Base-by-base conservation (phyloP, 345 rosid species). In the Eutrema heterophyllum region DNA sequence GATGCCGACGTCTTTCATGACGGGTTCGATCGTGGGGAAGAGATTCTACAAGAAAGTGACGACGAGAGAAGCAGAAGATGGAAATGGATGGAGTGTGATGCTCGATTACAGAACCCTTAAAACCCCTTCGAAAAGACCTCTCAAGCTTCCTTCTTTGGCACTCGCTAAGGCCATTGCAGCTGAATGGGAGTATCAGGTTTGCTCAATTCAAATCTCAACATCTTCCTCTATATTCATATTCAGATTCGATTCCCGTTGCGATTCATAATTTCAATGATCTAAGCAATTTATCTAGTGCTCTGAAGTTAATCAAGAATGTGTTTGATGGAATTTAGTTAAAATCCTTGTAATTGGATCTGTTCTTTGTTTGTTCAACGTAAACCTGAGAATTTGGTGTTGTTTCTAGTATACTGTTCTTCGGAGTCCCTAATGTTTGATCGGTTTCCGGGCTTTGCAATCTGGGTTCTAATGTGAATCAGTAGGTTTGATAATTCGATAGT, bases 161-260 rank as follows among this genome's bases (percentile, higher is more conserved):
- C 89, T 92, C 12, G 97, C 99, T 15, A 92, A 88, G 67, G 98
- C 98, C 68, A 80, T 95, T 68, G 98, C 92, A 29, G 96, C 86
- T 54, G 99, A 95, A 73, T 92, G 97, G 98, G 96, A 95, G 21
- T 95, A 86, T 80, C 98, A 95, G 98, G 98, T 95, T 39, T 15
- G 55, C 21, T 75, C 67, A 7, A 1, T 2, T 21, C 67, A 49
- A 39, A 3, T 54, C 59, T 54, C 58, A 53, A 6, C 58, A 14
- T 29, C 12, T 21, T 50, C 29, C 7, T 21, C 55, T 50, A 5
- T 32, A 13, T 15, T 56, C 41, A 10, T 56, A 3, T 58, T 50
- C 66, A 15, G 30, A 5, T 61, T 30, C 5, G 5, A 71, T 64
- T n/a, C 36, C 0, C 26, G 70, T 32, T 35, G 27, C 30, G 36